phyloP scores from a whole-genome alignment of 768 basidiomycete species.

The Rhodosporidiobolus sp. region DNA sequence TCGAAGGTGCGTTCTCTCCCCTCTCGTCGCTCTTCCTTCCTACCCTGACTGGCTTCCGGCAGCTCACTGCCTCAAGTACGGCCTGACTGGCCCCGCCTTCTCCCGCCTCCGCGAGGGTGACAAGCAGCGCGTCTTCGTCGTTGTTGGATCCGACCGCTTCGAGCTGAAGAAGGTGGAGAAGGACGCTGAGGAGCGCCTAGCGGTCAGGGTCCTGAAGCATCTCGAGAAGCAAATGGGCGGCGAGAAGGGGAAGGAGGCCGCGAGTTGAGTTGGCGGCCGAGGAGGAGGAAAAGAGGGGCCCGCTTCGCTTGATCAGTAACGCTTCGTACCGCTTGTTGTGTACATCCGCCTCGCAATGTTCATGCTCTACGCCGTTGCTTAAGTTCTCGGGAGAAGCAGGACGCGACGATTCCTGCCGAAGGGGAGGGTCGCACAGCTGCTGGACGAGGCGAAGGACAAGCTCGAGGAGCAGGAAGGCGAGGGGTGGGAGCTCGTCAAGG shows the following conservation, averaged over 20 bases:
- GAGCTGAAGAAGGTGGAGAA: constrained; percentile 15
- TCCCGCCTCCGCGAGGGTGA: background rate
- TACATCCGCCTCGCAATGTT: too few relatives aligned
- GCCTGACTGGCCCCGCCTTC: background rate
- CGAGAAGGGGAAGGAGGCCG: background rate
- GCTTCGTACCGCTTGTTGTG: too few relatives aligned
- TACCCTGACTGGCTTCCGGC: background rate
- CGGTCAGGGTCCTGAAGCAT: constrained; percentile 13
- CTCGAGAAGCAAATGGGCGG: background rate
- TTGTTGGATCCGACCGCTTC: constrained; percentile 6
- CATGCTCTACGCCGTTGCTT: too few relatives aligned
- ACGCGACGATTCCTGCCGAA: too few relatives aligned
- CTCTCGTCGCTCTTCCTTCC: background rate
- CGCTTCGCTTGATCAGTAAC: too few relatives aligned
- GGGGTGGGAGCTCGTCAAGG: too few relatives aligned
- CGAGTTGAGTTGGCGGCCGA: background rate
- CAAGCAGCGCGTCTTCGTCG: background rate
- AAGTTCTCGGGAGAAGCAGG: too few relatives aligned
- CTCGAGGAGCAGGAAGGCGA: too few relatives aligned
- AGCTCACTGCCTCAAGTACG: background rate
- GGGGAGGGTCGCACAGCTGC: too few relatives aligned
- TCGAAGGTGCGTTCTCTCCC: constrained; percentile 1
- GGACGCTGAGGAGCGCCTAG: constrained; percentile 7
- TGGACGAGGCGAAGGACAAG: too few relatives aligned
- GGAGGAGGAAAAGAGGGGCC: background rate